Base-by-base conservation (phyloP, 306 rosid genomes). In the Quillaja saponaria region DNA sequence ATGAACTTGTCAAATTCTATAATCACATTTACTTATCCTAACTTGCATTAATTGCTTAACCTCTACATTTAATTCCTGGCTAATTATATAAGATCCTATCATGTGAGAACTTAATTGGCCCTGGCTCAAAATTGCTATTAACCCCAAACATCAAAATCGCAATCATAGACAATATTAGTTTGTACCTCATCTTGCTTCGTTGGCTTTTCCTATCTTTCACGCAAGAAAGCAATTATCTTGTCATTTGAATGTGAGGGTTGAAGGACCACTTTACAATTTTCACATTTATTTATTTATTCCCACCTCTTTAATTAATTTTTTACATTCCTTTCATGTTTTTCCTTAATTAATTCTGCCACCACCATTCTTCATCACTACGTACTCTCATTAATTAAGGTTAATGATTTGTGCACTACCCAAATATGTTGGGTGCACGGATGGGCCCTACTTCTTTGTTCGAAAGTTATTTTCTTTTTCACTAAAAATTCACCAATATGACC, bases 211-310 rank as follows among this genome's bases (percentile, higher is more conserved):
- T 44, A 63, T 58, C 31, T 60, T n/a, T n/a, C n/a, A 38, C 13
- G 25, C 33, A 42, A 39, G 66, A n/a, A 18, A 31, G 18, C 33
- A 25, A 33, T 21, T 11, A 17, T 21, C 7, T 6, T 8, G n/a
- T n/a, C n/a, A n/a, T 42, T 42, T 28, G 49, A 46, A 41, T 44
- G 28, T 16, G 55, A 52, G 18, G 20, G 25, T 8, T 40, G 19
- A 25, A 71, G 86, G 90, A 81, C 88, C 91, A 85, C 81, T 58
- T 38, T 50, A 56, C 2, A 10, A 13, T 67, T n/a, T n/a, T n/a
- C n/a, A n/a, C n/a, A n/a, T n/a, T n/a, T 39, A 31, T 34, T 44
- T 56, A 49, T 49, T 58, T 58, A 42, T 49, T 49, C 69, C 69
- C 72, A 48, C 61, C 14, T 59, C 0, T 28, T 14, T 58, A 49